Evolutionary conservation across 202 grass and related monocot genomes (phyloP).

Genomic region (Cymbopogon flexuosus): DNA sequence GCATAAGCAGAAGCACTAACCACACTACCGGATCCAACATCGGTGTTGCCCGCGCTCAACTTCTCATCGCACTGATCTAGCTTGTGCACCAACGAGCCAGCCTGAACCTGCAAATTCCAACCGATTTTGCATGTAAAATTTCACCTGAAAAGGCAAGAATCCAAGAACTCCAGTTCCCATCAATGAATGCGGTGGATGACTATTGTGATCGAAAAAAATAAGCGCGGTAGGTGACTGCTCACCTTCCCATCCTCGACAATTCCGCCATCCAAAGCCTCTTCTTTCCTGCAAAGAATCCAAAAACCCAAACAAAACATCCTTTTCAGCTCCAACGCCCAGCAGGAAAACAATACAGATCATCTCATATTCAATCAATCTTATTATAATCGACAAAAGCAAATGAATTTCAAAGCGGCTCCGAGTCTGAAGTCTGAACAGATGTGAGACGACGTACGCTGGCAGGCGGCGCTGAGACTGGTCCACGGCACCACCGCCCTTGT

Average conservation of each 20-base stretch:
- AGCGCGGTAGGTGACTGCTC: background rate
- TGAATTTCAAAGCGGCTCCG: background rate
- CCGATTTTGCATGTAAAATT: background rate
- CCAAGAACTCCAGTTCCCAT: background rate
- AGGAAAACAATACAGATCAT: background rate
- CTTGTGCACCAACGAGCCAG: background rate
- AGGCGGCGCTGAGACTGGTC: background rate
- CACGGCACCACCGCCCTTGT: background rate
- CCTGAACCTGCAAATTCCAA: background rate
- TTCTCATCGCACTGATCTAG: slow-evolving; percentile 6
- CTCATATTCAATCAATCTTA: background rate
- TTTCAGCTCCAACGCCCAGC: background rate
- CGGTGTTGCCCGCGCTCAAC: background rate
- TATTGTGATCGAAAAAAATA: no score
- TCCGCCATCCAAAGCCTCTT: background rate
- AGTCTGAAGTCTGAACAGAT: background rate
- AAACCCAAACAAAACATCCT: background rate
- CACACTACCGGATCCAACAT: background rate
- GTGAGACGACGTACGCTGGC: background rate
- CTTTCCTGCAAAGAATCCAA: slow-evolving; percentile 23
- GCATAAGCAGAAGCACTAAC: background rate
- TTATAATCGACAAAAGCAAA: background rate
- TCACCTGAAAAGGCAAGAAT: background rate
- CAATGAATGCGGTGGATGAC: background rate
- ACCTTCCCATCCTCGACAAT: slow-evolving; percentile 37